These are phyloP conservation scores for Mycena pura DNA, from an alignment of 768 basidiomycete genomes.

Conservation along the genomic window DNA sequence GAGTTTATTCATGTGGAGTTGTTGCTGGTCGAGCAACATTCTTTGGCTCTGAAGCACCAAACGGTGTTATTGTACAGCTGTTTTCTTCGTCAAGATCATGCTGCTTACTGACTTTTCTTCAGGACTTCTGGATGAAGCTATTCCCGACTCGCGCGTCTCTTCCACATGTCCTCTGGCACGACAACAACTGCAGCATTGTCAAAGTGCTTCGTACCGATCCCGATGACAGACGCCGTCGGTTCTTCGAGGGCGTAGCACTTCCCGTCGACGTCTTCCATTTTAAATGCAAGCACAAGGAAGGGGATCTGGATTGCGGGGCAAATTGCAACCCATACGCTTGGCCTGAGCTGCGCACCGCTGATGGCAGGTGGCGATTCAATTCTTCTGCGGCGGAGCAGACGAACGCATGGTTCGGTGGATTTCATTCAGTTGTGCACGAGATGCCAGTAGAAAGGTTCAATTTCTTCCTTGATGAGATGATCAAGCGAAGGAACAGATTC, in stretches of 20 bases:
- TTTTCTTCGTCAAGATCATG: too few species aligned
- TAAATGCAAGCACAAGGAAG: slow-evolving; percentile 17
- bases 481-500: background rate
- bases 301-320: background rate
- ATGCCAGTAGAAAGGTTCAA: background rate
- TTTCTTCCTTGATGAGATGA: background rate
- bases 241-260: too few species aligned
- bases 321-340: slow-evolving; percentile 33
- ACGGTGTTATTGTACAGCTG: slow-evolving; percentile 12
- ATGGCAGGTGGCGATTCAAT: slow-evolving; percentile 37
- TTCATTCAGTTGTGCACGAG: background rate
- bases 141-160: background rate
- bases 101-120: too few species aligned
- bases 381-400: slow-evolving; percentile 36
- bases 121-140: background rate
- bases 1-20: slow-evolving; percentile 31
- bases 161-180: slow-evolving; percentile 9
- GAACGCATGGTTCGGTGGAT: slow-evolving; percentile 35
- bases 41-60: slow-evolving; percentile 21
- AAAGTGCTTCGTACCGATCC: background rate
- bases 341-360: slow-evolving; percentile 33
- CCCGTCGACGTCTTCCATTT: slow-evolving; percentile 27
- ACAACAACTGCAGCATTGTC: slow-evolving; percentile 31
- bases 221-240: too few species aligned
- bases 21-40: slow-evolving; percentile 24